Evolutionary conservation across 2,329 filamentous ascomycete genomes (phyloP).

Genomic region (Xylariaceae sp.): DNA sequence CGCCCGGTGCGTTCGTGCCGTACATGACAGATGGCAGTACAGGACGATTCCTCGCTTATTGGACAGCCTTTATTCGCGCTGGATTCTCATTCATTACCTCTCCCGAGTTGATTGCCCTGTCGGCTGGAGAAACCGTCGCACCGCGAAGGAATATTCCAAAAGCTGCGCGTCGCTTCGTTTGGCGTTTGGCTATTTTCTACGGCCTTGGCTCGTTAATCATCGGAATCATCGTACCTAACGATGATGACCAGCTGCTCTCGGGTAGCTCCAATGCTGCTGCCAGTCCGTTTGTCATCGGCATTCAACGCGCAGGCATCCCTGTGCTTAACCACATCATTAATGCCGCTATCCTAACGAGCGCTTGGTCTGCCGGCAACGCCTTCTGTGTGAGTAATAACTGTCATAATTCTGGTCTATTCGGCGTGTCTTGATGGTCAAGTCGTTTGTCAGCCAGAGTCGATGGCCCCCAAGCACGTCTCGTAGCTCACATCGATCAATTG

Average conservation of each 20-base stretch:
- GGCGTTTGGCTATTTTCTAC: constrained; percentile 60
- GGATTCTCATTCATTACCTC: constrained; percentile 60
- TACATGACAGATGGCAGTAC: constrained; percentile 42
- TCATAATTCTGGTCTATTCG: too few relatives aligned
- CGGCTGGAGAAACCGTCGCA: constrained; percentile 61
- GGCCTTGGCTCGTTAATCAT: constrained; percentile 58
- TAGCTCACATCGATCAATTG: too few relatives aligned
- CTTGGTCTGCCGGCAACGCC: constrained; percentile 58
- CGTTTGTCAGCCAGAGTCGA: too few relatives aligned
- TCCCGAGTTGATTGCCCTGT: constrained; percentile 59
- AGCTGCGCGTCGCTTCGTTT: constrained; percentile 58
- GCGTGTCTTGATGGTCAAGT: too few relatives aligned
- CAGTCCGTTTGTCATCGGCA: constrained; percentile 63
- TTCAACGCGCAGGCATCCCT: constrained; percentile 60
- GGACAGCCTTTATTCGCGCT: constrained; percentile 52
- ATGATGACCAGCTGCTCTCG: constrained; percentile 56
- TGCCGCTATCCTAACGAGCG: constrained; percentile 62
- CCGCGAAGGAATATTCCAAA: constrained; percentile 64
- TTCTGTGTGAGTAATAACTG: too few relatives aligned
- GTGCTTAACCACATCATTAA: constrained; percentile 65
- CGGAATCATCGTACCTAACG: constrained; percentile 59
- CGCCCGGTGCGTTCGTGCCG: constrained; percentile 39
- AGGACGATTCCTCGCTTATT: constrained; percentile 55
- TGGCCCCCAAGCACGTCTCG: too few relatives aligned
- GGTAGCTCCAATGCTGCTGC: constrained; percentile 55